Conservation (phyloP, 2,329 filamentous ascomycete species). For the Paraconiothyrium brasiliense region DNA sequence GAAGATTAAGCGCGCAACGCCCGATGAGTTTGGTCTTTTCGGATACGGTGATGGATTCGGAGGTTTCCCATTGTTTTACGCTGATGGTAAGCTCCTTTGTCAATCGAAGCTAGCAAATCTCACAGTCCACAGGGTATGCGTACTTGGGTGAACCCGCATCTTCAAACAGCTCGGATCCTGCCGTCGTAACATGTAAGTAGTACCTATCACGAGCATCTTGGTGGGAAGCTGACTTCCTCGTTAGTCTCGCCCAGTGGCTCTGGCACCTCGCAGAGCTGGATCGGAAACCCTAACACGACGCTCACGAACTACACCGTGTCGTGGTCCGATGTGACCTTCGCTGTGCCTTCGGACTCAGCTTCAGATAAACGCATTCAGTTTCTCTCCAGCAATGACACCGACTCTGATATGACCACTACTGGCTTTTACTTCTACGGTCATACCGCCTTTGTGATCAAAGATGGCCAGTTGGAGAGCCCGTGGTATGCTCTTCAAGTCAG, state of each 20-base stretch:
- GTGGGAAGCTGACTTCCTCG: background rate
- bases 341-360: constrained; percentile 20
- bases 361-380: constrained; percentile 30
- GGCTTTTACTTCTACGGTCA: constrained; percentile 34
- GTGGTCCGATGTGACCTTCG: constrained; percentile 32
- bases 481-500: constrained; percentile 26
- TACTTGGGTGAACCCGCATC: constrained; percentile 27
- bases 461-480: constrained; percentile 25
- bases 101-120: background rate
- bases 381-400: constrained; percentile 14
- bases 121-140: constrained; percentile 28
- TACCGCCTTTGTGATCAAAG: constrained; percentile 23
- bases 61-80: constrained; percentile 31
- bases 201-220: background rate
- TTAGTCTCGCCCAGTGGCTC: constrained; percentile 22
- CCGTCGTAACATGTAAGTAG: constrained; percentile 25
- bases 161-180: constrained; percentile 30
- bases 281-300: constrained; percentile 29
- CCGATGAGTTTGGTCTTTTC: constrained; percentile 25
- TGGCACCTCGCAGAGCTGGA: constrained; percentile 18
- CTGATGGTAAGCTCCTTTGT: constrained; percentile 22
- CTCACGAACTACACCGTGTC: constrained; percentile 14
- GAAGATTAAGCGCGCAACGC: constrained; percentile 17
- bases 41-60: constrained; percentile 29
- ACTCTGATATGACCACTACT: constrained; percentile 17